Conservation (phyloP, 2,329 filamentous ascomycete species). For the Pestalotiopsis sp. region DNA sequence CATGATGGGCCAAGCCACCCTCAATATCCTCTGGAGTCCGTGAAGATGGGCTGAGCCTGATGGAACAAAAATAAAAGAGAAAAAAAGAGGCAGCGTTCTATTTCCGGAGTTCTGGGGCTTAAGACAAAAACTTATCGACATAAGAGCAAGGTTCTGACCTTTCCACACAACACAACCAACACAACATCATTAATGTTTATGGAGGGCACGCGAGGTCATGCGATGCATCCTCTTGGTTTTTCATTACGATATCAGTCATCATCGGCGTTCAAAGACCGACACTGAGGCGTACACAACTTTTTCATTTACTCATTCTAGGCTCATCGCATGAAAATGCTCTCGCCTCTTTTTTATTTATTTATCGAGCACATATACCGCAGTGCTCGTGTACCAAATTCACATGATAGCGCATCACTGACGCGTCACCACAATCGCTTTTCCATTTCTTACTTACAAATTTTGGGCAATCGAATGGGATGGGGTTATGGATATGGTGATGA, state of each 20-base stretch:
- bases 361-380: neutral
- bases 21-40: conserved; percentile 22
- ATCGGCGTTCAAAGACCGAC: neutral
- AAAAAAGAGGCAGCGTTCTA: conserved; percentile 15
- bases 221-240: neutral
- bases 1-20: conserved; percentile 12
- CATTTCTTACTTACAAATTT: neutral
- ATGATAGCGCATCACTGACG: neutral
- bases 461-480: neutral
- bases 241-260: neutral
- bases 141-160: conserved; percentile 17
- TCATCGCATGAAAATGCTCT: neutral
- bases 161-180: conserved; percentile 3
- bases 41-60: conserved; percentile 27
- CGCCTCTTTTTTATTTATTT: neutral
- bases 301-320: neutral
- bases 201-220: neutral
- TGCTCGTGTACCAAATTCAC: neutral
- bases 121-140: conserved; percentile 24
- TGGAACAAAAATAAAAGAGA: conserved; percentile 20
- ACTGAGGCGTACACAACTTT: neutral
- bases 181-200: conserved; percentile 18
- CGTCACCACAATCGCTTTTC: neutral
- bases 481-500: neutral
- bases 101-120: conserved; percentile 14